A percentile compares a stretch with the other conserved stretches of the same genome.
Evolutionary conservation across 805 yeast genomes (phyloP).

Genomic region (Spathaspora arborariae): DNA sequence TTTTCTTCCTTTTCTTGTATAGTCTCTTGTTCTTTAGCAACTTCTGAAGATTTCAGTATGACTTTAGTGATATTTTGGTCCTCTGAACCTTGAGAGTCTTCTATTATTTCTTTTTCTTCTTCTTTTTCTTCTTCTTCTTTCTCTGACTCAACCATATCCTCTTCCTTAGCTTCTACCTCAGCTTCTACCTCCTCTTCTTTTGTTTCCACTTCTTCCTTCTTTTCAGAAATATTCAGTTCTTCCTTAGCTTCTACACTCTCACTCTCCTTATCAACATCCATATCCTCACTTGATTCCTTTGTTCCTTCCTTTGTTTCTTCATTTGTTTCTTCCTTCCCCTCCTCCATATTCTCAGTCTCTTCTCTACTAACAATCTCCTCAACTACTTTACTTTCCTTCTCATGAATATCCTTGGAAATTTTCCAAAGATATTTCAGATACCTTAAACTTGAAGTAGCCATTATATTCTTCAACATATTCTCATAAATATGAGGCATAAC

Average conservation of each 20-base stretch:
- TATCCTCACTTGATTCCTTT: constrained; percentile 2
- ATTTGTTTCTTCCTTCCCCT: constrained; percentile 7
- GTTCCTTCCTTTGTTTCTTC: constrained; percentile 10
- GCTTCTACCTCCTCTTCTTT: constrained; percentile 11
- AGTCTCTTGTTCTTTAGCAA: not conserved
- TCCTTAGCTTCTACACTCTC: not conserved
- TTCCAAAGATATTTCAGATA: constrained; percentile 9
- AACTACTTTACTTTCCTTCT: constrained; percentile 11
- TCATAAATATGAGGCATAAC: constrained; percentile 17
- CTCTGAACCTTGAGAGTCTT: constrained; percentile 3
- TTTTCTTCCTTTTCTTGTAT: not conserved
- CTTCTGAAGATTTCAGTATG: not conserved
- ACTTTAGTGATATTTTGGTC: not conserved
- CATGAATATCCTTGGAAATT: constrained; percentile 6
- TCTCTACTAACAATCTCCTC: constrained; percentile 12
- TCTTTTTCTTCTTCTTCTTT: constrained; percentile 4
- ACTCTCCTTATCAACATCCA: constrained; percentile 1
- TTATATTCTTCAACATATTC: constrained; percentile 17
- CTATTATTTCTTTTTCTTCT: constrained; percentile 7
- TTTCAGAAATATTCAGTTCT: not conserved
- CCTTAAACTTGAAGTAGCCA: constrained; percentile 17
- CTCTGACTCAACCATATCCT: constrained; percentile 4
- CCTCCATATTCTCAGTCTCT: constrained; percentile 9
- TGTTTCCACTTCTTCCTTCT: constrained; percentile 2
- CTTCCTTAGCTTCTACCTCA: constrained; percentile 8